Conservation (phyloP, 805 yeast species). For the Saccharomycopsis selenospora region DNA sequence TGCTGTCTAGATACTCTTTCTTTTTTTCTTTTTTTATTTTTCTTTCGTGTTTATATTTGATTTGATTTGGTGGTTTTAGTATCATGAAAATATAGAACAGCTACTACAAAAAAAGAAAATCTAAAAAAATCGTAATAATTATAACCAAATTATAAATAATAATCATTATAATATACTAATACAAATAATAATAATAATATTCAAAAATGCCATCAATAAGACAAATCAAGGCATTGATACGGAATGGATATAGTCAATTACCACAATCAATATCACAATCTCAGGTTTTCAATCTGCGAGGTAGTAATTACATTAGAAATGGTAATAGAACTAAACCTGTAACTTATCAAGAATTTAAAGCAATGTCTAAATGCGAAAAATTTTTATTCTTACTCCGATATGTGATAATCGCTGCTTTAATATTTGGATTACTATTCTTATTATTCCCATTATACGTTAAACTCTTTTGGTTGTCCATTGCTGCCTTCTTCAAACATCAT, state of each 20-base stretch:
- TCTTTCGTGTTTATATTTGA: too few relatives aligned
- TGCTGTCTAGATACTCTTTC: background rate
- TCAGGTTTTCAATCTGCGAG: constrained; percentile 1
- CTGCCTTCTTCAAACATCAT: constrained; percentile 1
- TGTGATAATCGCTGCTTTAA: background rate
- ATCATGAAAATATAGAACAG: too few relatives aligned
- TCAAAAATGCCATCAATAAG: background rate
- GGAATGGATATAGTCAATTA: background rate
- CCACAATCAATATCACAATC: constrained; percentile 1
- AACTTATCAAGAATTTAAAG: background rate
- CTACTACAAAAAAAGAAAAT: background rate
- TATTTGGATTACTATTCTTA: background rate
- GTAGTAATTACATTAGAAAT: background rate
- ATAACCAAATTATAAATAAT: background rate
- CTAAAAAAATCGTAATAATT: background rate
- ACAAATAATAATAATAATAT: background rate
- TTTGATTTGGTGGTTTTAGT: too few relatives aligned
- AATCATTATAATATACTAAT: background rate
- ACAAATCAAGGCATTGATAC: background rate
- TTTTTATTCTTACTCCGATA: background rate
- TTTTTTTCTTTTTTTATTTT: background rate
- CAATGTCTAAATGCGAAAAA: background rate
- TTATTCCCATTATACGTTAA: background rate
- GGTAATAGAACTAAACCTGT: background rate
- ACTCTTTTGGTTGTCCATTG: background rate